These are phyloP conservation scores for Thuidium tamariscinum DNA, from an alignment of 225 moss, liverwort and hornwort genomes.

Conservation along the genomic window DNA sequence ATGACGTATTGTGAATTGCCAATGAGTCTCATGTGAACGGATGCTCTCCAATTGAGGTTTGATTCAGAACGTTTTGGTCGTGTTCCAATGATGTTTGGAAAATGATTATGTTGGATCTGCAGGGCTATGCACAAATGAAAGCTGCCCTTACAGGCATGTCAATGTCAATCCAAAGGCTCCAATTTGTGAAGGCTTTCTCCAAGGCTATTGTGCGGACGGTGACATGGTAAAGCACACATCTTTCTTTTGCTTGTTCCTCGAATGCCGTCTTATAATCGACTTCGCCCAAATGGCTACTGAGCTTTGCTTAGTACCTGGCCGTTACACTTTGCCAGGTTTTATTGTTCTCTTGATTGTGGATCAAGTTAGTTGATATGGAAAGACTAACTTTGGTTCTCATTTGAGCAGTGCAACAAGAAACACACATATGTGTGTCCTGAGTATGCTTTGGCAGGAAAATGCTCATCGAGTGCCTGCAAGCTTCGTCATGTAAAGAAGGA, in stretches of 20 bases:
- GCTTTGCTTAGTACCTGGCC: background rate
- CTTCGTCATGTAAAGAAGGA: slow-evolving; percentile 81
- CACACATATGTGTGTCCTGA: slow-evolving; percentile 89
- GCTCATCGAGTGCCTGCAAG: slow-evolving; percentile 60
- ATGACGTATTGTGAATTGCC: background rate
- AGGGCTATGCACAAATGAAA: slow-evolving; percentile 92
- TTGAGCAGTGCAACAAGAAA: slow-evolving; percentile 93
- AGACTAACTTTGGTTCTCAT: background rate
- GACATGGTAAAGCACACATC: slow-evolving; percentile 54
- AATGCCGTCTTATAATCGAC: background rate
- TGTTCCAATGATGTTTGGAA: background rate
- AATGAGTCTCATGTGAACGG: background rate
- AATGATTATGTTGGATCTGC: slow-evolving; percentile 19
- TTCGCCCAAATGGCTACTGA: background rate
- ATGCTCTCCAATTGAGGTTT: background rate
- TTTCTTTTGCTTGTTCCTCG: background rate
- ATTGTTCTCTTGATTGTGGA: background rate
- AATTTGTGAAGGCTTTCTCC: slow-evolving; percentile 86
- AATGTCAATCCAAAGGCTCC: slow-evolving; percentile 84
- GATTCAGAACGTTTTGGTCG: background rate
- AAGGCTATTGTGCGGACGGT: slow-evolving; percentile 91
- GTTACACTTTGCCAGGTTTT: background rate
- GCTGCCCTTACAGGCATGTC: slow-evolving; percentile 91
- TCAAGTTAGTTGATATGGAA: background rate
- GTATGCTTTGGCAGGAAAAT: slow-evolving; percentile 72